Evolutionary conservation across 2,329 filamentous ascomycete species (phyloP).

Genomic region (Parastagonospora avenae): DNA sequence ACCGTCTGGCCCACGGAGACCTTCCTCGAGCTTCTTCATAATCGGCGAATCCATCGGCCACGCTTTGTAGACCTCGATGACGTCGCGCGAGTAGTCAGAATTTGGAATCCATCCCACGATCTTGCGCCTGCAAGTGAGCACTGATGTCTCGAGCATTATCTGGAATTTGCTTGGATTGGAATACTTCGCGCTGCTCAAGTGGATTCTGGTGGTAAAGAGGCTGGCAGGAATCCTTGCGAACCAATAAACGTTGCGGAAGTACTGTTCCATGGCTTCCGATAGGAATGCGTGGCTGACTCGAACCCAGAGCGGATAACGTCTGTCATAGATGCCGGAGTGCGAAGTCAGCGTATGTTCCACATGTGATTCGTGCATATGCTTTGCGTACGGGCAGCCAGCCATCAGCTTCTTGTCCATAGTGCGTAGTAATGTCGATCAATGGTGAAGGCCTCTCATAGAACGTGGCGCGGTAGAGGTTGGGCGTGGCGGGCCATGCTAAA

Average conservation of each 20-base stretch:
- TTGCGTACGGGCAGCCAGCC: too few species aligned
- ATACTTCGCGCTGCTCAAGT: neutral
- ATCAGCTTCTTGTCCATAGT: neutral
- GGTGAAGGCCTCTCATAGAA: neutral
- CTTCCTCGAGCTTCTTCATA: neutral
- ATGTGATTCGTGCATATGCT: too few species aligned
- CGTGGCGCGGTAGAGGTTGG: neutral
- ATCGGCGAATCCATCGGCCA: neutral
- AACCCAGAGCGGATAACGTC: neutral
- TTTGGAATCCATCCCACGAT: too few species aligned
- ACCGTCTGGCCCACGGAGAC: neutral
- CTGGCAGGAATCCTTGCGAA: neutral
- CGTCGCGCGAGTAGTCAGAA: neutral
- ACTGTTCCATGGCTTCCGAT: neutral
- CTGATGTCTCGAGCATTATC: too few species aligned
- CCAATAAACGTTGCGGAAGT: neutral
- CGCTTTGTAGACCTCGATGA: neutral
- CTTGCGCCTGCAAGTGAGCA: too few species aligned
- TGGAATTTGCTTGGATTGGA: neutral
- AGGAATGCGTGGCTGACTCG: neutral
- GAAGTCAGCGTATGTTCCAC: too few species aligned
- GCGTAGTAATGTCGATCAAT: neutral
- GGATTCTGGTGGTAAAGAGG: neutral
- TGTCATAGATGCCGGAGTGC: too few species aligned
- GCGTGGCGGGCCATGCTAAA: neutral